Percentiles rank a stretch among this genome's conserved stretches.
These are phyloP conservation scores for Mesostigma viride DNA, from an alignment of 139 green algal genomes.

Conservation along the genomic window DNA sequence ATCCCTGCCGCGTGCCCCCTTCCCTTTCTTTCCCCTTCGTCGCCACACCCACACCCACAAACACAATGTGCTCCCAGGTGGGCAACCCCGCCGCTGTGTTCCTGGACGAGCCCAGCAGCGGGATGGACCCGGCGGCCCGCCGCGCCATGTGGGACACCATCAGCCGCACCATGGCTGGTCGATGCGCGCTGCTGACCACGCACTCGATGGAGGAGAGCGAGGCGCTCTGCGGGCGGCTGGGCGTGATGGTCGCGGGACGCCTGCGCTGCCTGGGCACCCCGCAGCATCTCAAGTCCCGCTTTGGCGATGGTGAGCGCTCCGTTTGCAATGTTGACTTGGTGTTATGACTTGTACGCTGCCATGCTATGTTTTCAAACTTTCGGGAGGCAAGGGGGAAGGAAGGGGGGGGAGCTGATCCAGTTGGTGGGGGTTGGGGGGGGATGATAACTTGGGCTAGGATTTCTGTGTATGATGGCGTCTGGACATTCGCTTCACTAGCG, in stretches of 20 bases:
- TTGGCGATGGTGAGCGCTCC: slow-evolving; percentile 41
- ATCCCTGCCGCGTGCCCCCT: too few species aligned
- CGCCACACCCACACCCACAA: too few species aligned
- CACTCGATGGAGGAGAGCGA: slow-evolving; percentile 93
- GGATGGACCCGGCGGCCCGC: slow-evolving; percentile 74
- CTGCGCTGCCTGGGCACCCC: slow-evolving; percentile 66
- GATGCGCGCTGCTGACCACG: slow-evolving; percentile 60
- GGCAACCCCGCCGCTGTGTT: slow-evolving; percentile 15
- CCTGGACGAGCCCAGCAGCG: slow-evolving; percentile 25
- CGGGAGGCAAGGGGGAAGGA: too few species aligned
- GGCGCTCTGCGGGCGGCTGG: slow-evolving; percentile 65
- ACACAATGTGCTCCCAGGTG: slow-evolving; percentile 19
- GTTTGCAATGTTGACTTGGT: slow-evolving; percentile 2
- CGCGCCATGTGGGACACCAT: slow-evolving; percentile 91
- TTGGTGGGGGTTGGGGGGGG: too few species aligned
- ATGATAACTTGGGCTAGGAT: too few species aligned
- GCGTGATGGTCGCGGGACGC: slow-evolving; percentile 65
- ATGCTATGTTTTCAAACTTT: too few species aligned
- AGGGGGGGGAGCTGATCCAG: too few species aligned
- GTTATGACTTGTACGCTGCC: too few species aligned
- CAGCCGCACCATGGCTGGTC: slow-evolving; percentile 4
- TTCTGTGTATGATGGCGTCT: too few species aligned
- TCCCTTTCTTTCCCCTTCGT: too few species aligned
- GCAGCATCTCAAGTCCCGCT: slow-evolving; percentile 73
- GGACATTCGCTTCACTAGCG: too few species aligned